Evolutionary conservation across 202 grass and related monocot genomes (phyloP).

Genomic region (Bolboschoenoplectus hybrid): DNA sequence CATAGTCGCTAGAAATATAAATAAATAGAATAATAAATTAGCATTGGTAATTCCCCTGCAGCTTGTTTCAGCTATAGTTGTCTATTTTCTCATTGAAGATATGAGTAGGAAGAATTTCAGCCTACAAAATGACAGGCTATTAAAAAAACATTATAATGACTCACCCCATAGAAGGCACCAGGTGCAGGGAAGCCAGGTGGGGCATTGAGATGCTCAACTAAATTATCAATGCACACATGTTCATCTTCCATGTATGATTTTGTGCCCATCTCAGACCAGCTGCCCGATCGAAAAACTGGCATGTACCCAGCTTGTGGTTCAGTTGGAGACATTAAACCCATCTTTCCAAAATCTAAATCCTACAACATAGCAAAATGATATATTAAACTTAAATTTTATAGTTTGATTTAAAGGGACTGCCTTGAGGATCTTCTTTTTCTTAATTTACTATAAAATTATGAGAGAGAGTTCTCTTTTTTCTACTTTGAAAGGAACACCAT

Average conservation of each 20-base stretch:
- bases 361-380: slow-evolving; percentile 41
- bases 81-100: slow-evolving; percentile 39
- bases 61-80: background rate
- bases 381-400: background rate
- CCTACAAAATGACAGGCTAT: background rate
- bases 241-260: slow-evolving; percentile 97
- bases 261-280: slow-evolving; percentile 66
- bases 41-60: background rate
- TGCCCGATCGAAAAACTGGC: slow-evolving; percentile 78
- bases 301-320: slow-evolving; percentile 53
- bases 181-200: slow-evolving; percentile 57
- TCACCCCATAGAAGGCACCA: slow-evolving; percentile 93
- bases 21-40: background rate
- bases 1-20: background rate
- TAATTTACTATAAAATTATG: background rate
- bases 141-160: slow-evolving; percentile 31
- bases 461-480: background rate
- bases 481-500: background rate
- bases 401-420: background rate
- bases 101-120: slow-evolving; percentile 20
- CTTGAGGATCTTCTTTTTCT: background rate
- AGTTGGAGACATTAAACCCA: slow-evolving; percentile 69
- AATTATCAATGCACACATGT: slow-evolving; percentile 82
- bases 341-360: slow-evolving; percentile 63
- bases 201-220: slow-evolving; percentile 64